These are phyloP conservation scores for Gorgonomyces haynaldii DNA, from an alignment of 192 early-diverging fungal species.

Conservation along the genomic window DNA sequence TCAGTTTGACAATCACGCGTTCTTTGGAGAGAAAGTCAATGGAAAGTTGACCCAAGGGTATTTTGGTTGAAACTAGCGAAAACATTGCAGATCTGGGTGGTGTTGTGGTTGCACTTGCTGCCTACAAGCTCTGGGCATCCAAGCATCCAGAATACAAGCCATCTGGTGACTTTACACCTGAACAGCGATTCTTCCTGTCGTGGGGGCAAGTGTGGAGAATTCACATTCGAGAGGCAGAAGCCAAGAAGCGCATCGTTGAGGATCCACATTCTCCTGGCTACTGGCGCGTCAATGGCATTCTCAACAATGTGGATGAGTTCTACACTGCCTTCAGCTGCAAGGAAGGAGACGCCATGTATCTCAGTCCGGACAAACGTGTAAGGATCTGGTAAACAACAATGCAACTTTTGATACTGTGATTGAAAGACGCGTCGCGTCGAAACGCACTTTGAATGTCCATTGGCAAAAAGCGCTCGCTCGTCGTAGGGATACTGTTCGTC, in stretches of 20 bases:
- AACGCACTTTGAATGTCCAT: no score
- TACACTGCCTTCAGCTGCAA: conserved; percentile 5
- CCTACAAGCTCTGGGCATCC: neutral
- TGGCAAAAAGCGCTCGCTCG: no score
- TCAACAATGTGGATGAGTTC: conserved; percentile 1
- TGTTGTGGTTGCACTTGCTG: conserved; percentile 3
- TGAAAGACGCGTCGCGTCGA: no score
- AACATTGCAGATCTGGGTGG: conserved; percentile 29
- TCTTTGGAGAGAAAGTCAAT: conserved; percentile 8
- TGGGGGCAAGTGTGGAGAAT: conserved; percentile 5
- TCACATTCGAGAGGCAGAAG: neutral
- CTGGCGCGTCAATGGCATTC: neutral
- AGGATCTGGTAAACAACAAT: conserved; percentile 6
- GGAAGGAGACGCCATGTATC: conserved; percentile 5
- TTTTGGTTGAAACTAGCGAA: conserved; percentile 9
- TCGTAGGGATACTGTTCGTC: no score
- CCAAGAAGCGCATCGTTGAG: neutral
- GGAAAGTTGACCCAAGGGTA: conserved; percentile 14
- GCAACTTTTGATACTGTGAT: no score
- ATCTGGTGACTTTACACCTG: neutral
- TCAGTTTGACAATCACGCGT: conserved; percentile 7
- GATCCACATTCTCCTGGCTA: conserved; percentile 2
- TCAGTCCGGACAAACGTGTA: neutral
- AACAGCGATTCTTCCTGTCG: conserved; percentile 9
- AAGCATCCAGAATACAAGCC: neutral